Evolutionary conservation across 2,329 filamentous ascomycete species (phyloP), one percentile per base, ranked within the genome.

Genomic region (Paramyrothecium roridum): DNA sequence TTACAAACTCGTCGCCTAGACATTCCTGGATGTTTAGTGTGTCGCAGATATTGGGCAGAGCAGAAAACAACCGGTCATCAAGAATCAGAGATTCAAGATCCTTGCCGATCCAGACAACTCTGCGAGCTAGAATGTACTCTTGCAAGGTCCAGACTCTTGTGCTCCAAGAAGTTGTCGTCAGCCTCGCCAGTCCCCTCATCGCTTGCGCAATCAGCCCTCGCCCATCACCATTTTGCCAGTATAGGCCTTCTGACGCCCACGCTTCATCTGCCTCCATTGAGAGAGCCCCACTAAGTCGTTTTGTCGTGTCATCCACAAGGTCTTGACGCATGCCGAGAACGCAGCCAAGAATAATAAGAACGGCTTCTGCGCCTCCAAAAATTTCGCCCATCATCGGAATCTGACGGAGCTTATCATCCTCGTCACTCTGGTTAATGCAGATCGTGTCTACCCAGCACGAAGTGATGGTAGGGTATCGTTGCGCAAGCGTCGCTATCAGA

Each of bases 161-260:
- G 33, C 33, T 37, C 33, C 33, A 37, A 37, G 33, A 37, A 37
- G 33, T 37, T 37, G 16, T 16, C 33, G 33, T 37, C 33, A 37
- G 33, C 33, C 33, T 37, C 33, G 33, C 33, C 33, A 37, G 33
- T 37, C 33, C 33, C 33, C 33, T 37, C 33, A 37, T 37, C 10
- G 52, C 52, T 53, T 49, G 52, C 52, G 52, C 52, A 53, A 48
- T 37, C 45, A 48, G 45, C 52, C 37, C 19, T 30, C 45, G 16
- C 22, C 6, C 43, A 37, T 34, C 43, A 12, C 45, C 52, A 48
- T 53, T 53, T 37, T 37, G 33, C 33, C 33, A 37, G 33, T 37
- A 37, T 16, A 16, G 33, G 33, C 33, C 33, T 37, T 37, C 33
- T 37, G 33, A 37, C 33, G 33, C 33, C 33, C 33, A 37, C 33